Evolutionary conservation across 768 basidiomycete genomes (phyloP).

Genomic region (Auriscalpium orientale): DNA sequence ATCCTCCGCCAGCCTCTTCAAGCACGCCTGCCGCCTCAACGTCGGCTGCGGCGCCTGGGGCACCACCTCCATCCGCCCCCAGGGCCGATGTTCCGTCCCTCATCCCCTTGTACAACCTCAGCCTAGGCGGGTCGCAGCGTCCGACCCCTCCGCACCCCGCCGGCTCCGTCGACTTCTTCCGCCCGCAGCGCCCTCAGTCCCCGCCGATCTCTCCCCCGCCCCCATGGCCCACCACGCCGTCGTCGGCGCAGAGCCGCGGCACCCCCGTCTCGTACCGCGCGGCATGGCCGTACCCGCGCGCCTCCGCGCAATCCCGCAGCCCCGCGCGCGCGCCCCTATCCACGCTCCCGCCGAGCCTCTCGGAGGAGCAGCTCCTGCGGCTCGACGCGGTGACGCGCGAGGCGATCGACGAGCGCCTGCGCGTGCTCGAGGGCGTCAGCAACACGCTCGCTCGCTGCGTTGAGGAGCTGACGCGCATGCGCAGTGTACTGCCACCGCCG

Average conservation of each 20-base stretch:
- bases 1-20: slow-evolving; percentile 2
- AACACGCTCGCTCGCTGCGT: slow-evolving; percentile 64
- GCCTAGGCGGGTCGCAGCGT: background rate
- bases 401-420: slow-evolving; percentile 78
- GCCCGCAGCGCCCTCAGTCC: background rate
- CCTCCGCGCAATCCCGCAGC: background rate
- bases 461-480: slow-evolving; percentile 69
- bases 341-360: slow-evolving; percentile 38
- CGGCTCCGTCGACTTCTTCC: background rate
- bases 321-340: slow-evolving; percentile 18
- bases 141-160: background rate
- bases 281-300: background rate
- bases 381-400: slow-evolving; percentile 67
- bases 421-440: slow-evolving; percentile 73
- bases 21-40: background rate
- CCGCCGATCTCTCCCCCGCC: background rate
- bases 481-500: slow-evolving; percentile 48
- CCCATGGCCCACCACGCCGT: background rate
- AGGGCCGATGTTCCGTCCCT: slow-evolving; percentile 20
- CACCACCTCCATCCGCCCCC: slow-evolving; percentile 8
- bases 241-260: background rate
- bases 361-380: slow-evolving; percentile 53
- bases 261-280: background rate
- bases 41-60: slow-evolving; percentile 1
- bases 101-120: slow-evolving; percentile 37